Conservation (phyloP, 495 filamentous ascomycete genomes). For the Neurospora sp. region DNA sequence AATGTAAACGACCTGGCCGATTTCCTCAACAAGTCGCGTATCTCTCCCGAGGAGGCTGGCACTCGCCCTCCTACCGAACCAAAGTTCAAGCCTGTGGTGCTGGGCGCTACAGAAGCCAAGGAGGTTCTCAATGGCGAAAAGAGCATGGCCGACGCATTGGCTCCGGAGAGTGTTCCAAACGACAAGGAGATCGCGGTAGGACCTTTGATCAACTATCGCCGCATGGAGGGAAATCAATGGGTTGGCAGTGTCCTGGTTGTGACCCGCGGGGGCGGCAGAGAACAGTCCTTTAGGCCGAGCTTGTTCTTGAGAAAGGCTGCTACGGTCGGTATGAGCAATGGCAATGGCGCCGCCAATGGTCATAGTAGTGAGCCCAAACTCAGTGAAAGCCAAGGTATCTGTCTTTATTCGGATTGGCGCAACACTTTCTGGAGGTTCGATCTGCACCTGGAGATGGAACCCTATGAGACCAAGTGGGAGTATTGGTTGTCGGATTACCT, state of each 20-base stretch:
- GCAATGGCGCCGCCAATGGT: slow-evolving; percentile 8
- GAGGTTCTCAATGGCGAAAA: neutral
- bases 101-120: slow-evolving; percentile 24
- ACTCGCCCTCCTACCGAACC: neutral
- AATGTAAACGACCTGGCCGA: slow-evolving; percentile 37
- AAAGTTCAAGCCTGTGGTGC: slow-evolving; percentile 32
- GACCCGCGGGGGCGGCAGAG: slow-evolving; percentile 51
- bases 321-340: slow-evolving; percentile 2
- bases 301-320: slow-evolving; percentile 21
- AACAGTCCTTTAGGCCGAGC: slow-evolving; percentile 20
- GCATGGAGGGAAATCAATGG: slow-evolving; percentile 70
- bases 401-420: slow-evolving; percentile 67
- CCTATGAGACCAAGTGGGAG: slow-evolving; percentile 47
- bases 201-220: slow-evolving; percentile 74
- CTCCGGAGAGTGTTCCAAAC: slow-evolving; percentile 13
- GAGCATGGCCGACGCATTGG: neutral
- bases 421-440: slow-evolving; percentile 80
- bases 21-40: slow-evolving; percentile 39
- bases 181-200: slow-evolving; percentile 62
- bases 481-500: slow-evolving; percentile 43
- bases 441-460: slow-evolving; percentile 47
- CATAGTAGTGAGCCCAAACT: neutral
- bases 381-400: slow-evolving; percentile 33
- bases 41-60: slow-evolving; percentile 23
- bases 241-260: slow-evolving; percentile 78